Percentiles rank a stretch among this genome's conserved stretches.
These are phyloP conservation scores for Erysimum cheiranthoides DNA, from an alignment of 345 rosid species.

Conservation along the genomic window DNA sequence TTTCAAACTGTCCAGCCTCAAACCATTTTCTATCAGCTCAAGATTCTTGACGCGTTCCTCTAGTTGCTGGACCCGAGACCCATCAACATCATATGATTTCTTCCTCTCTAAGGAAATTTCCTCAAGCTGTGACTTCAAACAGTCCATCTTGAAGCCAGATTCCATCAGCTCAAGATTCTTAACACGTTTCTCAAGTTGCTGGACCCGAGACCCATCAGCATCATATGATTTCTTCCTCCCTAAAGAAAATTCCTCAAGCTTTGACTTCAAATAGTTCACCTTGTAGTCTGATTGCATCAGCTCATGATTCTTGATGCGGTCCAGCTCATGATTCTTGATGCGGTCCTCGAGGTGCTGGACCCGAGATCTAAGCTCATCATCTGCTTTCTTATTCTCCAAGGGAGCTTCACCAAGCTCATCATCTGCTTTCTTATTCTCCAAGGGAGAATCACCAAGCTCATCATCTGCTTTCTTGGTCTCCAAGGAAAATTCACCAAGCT, in stretches of 20 bases:
- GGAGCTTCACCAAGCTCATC: neutral
- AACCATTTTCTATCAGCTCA: neutral
- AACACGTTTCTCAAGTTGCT: constrained; percentile 7
- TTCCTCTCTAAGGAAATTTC: neutral
- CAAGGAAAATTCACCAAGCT: neutral
- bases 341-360: constrained; percentile 20
- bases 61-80: neutral
- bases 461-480: neutral
- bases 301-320: constrained; percentile 23
- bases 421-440: neutral
- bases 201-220: neutral
- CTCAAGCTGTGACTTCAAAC: constrained; percentile 8
- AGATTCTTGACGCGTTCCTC: constrained; percentile 3
- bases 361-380: neutral
- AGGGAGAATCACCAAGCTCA: neutral
- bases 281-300: neutral
- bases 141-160: neutral
- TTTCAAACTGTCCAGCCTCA: neutral
- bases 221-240: neutral
- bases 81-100: neutral
- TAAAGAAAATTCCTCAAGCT: neutral
- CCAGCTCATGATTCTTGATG: constrained; percentile 14
- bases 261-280: neutral
- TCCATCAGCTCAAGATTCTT: constrained; percentile 26
- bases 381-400: neutral